Percentiles rank a stretch among this genome's conserved stretches.
These are phyloP conservation scores for Xanthoparmelia taractica DNA, from an alignment of 495 filamentous ascomycete genomes.

Conservation along the genomic window DNA sequence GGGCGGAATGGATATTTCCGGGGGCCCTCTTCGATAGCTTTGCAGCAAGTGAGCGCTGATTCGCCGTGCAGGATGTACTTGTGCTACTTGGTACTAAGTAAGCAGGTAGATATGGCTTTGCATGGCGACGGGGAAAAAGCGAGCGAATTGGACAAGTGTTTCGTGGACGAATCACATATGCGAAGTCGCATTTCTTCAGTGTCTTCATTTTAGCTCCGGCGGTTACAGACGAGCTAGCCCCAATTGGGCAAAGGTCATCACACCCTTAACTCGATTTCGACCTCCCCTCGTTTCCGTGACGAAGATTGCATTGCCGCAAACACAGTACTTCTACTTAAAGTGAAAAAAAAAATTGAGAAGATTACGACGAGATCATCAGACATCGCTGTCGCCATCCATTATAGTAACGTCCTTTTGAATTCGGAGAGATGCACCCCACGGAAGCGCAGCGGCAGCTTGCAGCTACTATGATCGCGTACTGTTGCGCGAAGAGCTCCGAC, in stretches of 20 bases:
- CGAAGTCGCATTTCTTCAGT: neutral
- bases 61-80: neutral
- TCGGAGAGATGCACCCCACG: neutral
- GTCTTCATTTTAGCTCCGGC: constrained; percentile 19
- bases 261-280: neutral
- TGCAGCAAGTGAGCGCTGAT: constrained; percentile 10
- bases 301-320: neutral
- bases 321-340: neutral
- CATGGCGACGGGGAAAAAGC: constrained; percentile 14
- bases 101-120: too few species aligned
- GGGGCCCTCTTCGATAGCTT: neutral
- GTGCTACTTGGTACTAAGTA: too few species aligned
- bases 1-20: constrained; percentile 4
- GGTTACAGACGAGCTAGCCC: constrained; percentile 19
- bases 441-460: neutral
- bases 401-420: neutral
- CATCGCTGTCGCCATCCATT: neutral
- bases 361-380: neutral
- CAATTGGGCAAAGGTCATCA: constrained; percentile 3
- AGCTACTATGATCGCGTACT: too few species aligned
- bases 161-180: constrained; percentile 7
- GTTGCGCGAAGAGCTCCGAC: neutral
- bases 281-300: too few species aligned
- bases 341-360: neutral
- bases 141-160: constrained; percentile 9